Percentiles rank a stretch among this genome's conserved stretches.
Evolutionary conservation across 495 filamentous ascomycete genomes (phyloP).

Genomic region (Penicillium herquei): DNA sequence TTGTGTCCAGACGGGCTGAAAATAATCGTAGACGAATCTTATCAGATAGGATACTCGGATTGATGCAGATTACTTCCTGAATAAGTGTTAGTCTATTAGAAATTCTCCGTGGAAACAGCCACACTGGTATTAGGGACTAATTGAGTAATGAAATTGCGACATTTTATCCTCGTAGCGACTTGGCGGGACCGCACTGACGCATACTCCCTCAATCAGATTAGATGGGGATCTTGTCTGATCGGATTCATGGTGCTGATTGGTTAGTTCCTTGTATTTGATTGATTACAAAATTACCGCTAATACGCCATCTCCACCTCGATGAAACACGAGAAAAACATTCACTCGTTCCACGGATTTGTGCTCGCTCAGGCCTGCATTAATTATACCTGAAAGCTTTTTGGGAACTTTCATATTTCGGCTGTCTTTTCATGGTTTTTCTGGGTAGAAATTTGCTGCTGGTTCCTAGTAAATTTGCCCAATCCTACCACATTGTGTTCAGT

Average conservation of each 20-base stretch:
- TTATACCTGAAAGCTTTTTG: no score
- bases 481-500: no score
- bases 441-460: no score
- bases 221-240: conserved; percentile 2
- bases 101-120: no score
- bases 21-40: not conserved
- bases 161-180: not conserved
- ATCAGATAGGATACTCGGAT: not conserved
- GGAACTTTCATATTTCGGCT: no score
- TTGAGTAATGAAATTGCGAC: not conserved
- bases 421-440: no score
- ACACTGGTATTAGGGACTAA: no score
- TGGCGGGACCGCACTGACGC: not conserved
- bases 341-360: not conserved
- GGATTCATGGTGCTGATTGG: not conserved
- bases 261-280: not conserved
- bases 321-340: not conserved
- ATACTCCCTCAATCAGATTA: conserved; percentile 1
- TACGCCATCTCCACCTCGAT: not conserved
- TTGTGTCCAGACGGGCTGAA: not conserved
- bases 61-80: not conserved
- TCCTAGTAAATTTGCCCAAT: no score
- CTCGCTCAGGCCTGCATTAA: no score
- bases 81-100: no score
- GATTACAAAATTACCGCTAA: not conserved